Percentiles rank a stretch among this genome's conserved stretches.
Evolutionary conservation across 2,329 filamentous ascomycete genomes (phyloP).

Genomic region (Fusarium annulatum): DNA sequence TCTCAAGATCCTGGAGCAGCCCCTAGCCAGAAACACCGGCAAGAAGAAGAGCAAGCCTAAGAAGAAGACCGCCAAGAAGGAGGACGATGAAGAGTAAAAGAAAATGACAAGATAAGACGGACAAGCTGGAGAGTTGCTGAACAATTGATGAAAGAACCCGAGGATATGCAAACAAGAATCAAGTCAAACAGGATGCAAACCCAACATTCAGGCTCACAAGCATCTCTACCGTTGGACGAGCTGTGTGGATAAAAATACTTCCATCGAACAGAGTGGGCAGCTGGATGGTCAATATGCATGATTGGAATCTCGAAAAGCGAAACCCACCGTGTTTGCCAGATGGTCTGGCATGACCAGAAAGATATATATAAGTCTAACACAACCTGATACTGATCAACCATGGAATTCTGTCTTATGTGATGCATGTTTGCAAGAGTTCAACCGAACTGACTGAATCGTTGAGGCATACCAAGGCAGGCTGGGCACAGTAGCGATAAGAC

Average conservation of each 20-base stretch:
- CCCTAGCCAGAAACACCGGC: constrained; percentile 85
- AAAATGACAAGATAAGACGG: constrained; percentile 15
- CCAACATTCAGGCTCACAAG: constrained; percentile 25
- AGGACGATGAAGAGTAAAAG: constrained; percentile 50
- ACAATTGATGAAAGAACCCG: constrained; percentile 22
- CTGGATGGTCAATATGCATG: constrained; percentile 32
- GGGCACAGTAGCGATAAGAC: not conserved
- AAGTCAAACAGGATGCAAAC: constrained; percentile 34
- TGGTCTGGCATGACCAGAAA: constrained; percentile 33
- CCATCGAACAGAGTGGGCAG: constrained; percentile 16
- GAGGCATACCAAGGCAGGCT: not conserved
- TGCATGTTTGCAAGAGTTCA: not conserved
- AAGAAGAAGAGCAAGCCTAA: constrained; percentile 92
- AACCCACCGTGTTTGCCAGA: constrained; percentile 31
- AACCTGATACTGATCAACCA: constrained; percentile 40
- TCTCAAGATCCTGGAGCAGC: constrained; percentile 92
- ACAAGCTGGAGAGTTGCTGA: constrained; percentile 31
- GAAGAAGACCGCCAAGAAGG: constrained; percentile 71
- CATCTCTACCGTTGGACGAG: constrained; percentile 29
- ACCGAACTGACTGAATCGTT: not conserved
- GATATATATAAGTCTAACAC: constrained; percentile 42
- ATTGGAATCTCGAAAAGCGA: constrained; percentile 30
- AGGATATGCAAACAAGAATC: constrained; percentile 21
- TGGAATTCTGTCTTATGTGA: constrained; percentile 21
- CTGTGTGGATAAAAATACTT: constrained; percentile 19